phyloP scores from a whole-genome alignment of 179 eudicot species.

The Pouteria campechiana region DNA sequence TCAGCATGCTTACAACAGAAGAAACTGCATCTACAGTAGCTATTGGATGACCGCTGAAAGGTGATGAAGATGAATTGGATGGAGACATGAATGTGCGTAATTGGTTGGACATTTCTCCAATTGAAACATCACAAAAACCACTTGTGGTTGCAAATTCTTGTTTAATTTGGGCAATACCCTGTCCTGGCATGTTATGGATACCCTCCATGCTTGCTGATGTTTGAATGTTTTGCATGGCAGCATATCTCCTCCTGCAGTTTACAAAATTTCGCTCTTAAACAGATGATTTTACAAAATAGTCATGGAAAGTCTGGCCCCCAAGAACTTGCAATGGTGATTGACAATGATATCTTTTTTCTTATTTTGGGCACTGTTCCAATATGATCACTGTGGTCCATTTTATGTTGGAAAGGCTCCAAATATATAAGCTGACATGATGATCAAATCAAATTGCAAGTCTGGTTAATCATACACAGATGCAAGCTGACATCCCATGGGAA shows the following conservation, averaged over 20 bases:
- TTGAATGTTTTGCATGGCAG: conserved; percentile 32
- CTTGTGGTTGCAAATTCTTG: conserved; percentile 13
- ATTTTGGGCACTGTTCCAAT: no score
- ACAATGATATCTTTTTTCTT: no score
- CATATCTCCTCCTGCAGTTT: conserved; percentile 46
- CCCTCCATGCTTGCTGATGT: conserved; percentile 23
- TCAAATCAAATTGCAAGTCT: no score
- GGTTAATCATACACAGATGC: no score
- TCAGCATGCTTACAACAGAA: conserved; percentile 44
- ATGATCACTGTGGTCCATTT: no score
- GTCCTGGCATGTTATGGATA: conserved; percentile 11
- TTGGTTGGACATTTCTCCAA: conserved; percentile 20
- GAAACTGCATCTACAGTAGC: conserved; percentile 27
- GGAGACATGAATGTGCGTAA: conserved; percentile 24
- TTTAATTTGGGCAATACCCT: conserved; percentile 13
- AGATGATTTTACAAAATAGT: no score
- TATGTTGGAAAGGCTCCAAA: no score
- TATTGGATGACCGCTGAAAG: conserved; percentile 14
- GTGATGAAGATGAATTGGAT: conserved; percentile 26
- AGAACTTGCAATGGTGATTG: no score
- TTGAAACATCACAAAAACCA: conserved; percentile 10
- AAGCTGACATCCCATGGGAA: no score
- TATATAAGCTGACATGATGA: no score
- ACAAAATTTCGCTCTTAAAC: no score
- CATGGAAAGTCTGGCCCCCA: no score